Base-by-base conservation (phyloP, 2,329 filamentous ascomycete species). In the Meredithiella fracta region DNA sequence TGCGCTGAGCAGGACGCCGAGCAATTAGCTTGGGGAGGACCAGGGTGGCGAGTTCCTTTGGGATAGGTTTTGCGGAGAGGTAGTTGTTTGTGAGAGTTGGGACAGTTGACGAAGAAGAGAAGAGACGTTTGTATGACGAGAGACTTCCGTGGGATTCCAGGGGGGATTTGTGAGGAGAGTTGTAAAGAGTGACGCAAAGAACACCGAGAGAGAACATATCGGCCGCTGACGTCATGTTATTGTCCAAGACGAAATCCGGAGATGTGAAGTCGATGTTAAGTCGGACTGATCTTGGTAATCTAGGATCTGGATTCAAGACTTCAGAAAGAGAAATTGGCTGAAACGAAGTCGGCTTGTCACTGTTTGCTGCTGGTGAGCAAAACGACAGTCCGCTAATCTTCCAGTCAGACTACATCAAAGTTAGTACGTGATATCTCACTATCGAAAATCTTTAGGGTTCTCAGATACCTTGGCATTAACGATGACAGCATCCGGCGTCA, bases 381-480 rank as follows among this genome's bases (percentile, higher is more conserved):
- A 96, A 98, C 0, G 85, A 80, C 40, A 98, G 76, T n/a, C 91
- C 92, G 62, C 89, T 91, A 59, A 98, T 86, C 67, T 98, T 98
- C 92, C 92, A 98, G 68, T 98, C 92, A 51, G 87, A 94, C 83
- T 86, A 64, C 64, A 60, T 58, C 20, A 59, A 5, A 40, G 22
- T 50, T 58, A 49, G 37, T 9, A 44, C 11, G 44, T 25, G 17
- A 40, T 42, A 4, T 11, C 11, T 6, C 31, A 14, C n/a, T 14
- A 26, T 25, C 15, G 31, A 5, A 34, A 56, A n/a, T 11, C 8
- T 49, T 20, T 25, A 26, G 50, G 25, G 6, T 20, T 51, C 3
- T 40, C 61, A 67, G 76, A 60, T 71, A 79, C 83, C 79, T 98
- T 98, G 42, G 86, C 80, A 69, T 98, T 98, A 68, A 98, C 81